Evolutionary conservation across 129 eudicot species (phyloP), one percentile per base, ranked within the genome.

Genomic region (Glebionis coronaria): DNA sequence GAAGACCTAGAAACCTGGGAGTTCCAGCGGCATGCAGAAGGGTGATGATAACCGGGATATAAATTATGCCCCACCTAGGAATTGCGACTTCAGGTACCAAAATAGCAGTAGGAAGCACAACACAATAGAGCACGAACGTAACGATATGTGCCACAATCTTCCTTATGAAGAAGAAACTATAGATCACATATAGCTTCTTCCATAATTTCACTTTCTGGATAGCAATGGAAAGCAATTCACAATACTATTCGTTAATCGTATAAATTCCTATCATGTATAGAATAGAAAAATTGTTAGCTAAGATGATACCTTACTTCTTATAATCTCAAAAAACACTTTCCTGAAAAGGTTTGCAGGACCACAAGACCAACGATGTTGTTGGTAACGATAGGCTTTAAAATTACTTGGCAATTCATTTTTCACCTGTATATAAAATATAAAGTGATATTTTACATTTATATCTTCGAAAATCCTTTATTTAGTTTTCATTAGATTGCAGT

Each of bases 351-450:
- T 73, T 10, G 82, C 82, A 2, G 86, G 86, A 16, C 86, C 86
- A 69, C 86, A 81, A 19, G 86, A 81, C 82, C 86, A 81, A 18
- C 86, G 72, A 29, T 81, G 82, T 54, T 81, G 82, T 56, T 81
- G 86, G 69, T 67, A 77, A 27, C 82, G 86, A 8, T 67, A 81
- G 44, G 86, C 86, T 68, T 81, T 77, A 12, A 68, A 77, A n/a
- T 65, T 81, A 42, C 86, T 81, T 23, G 86, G 86, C 23, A 81
- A 53, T 31, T 81, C 86, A 65, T 71, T 81, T 54, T 77, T 81
- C 3, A 81, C 82, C 86, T 81, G 44, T 55, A 12, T 29, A 11
- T 19, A 12, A 51, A 59, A 7, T 61, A 51, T 59, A 29, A 55
- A 4, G 7, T 56, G 9, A 35, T 35, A 35, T 35, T 35, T 35